A percentile compares a stretch with the other conserved stretches of the same genome.
Evolutionary conservation across 768 basidiomycete species (phyloP).

Genomic region (Sarcomyxa edulis): DNA sequence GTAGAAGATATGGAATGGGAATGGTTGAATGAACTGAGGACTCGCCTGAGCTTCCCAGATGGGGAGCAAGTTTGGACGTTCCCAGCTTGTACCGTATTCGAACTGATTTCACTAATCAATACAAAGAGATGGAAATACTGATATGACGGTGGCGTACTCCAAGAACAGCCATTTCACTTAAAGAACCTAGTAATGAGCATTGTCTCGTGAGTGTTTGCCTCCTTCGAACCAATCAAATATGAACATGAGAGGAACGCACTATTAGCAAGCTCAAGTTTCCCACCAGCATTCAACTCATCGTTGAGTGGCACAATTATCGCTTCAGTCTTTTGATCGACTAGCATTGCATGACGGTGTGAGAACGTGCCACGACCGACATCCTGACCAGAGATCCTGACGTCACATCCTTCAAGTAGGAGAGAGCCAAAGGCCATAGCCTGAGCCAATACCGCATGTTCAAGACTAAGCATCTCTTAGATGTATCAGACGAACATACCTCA

Average conservation of each 20-base stretch:
- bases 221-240: not conserved
- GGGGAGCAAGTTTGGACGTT: slow-evolving; percentile 70
- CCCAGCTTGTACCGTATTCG: slow-evolving; percentile 90
- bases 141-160: slow-evolving; percentile 46
- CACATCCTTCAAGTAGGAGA: slow-evolving; percentile 74
- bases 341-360: slow-evolving; percentile 87
- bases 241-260: slow-evolving; percentile 51
- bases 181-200: slow-evolving; percentile 49
- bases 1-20: not conserved
- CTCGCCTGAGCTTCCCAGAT: slow-evolving; percentile 90
- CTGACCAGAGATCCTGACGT: slow-evolving; percentile 89
- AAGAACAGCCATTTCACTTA: slow-evolving; percentile 87
- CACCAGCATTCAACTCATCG: slow-evolving; percentile 49
- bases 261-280: slow-evolving; percentile 82
- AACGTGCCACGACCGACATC: slow-evolving; percentile 91
- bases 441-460: not conserved
- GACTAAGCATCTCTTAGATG: not conserved
- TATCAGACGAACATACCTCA: slow-evolving; percentile 44
- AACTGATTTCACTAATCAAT: slow-evolving; percentile 42
- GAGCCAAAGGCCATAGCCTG: slow-evolving; percentile 88
- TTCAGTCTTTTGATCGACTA: slow-evolving; percentile 85
- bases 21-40: too few species aligned
- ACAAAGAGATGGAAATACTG: slow-evolving; percentile 2
- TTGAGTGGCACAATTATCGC: slow-evolving; percentile 80
- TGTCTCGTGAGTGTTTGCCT: not conserved